Base-by-base conservation (phyloP, 345 rosid genomes). In the Clausena lansium region DNA sequence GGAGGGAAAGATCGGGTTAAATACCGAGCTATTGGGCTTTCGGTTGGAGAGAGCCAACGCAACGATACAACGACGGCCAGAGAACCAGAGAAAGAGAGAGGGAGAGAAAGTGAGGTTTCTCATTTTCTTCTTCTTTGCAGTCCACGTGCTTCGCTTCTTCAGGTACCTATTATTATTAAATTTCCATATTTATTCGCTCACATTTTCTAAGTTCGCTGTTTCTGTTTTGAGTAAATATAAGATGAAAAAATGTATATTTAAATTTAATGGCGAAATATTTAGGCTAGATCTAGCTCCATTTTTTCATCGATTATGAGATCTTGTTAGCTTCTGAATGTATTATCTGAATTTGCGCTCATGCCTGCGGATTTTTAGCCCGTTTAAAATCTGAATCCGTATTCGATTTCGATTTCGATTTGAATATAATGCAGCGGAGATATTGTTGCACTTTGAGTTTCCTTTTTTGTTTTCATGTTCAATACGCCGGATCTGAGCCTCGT, bases 1-100 rank as follows among this genome's bases (percentile, higher is more conserved):
- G 70, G 62, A 32, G 78, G 78, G 63, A 64, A 64, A 24, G 30
- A 15, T n/a, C 1, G 11, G 33, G 62, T 64, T 75, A 75, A 75
- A 75, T 75, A 32, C 50, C 30, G 47, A 52, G 24, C 24, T 22
- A 1, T 14, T 14, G 36, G n/a, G 24, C 59, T 14, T 13, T 70
- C 10, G 8, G 33, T 30, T 15, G 36, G 2, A 17, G 27, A 14
- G 73, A 33, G 73, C 73, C 73, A 25, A 45, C 3, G 35, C 1
- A n/a, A 47, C 28, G n/a, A 7, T 7, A 15, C 10, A 17, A 64
- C 68, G 52, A 41, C 33, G 33, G 30, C 59, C 55, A 19, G n/a
- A 1, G 36, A 45, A 11, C 3, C 14, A 17, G 2, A 14, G 1
- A 50, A 33, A 47, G 73, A 70, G 73, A 50, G 73, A 8, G 60